Percentiles rank a stretch among this genome's conserved stretches.
phyloP scores from a whole-genome alignment of 148 eudicot genomes.

The Amaranthus hypochondriacus region DNA sequence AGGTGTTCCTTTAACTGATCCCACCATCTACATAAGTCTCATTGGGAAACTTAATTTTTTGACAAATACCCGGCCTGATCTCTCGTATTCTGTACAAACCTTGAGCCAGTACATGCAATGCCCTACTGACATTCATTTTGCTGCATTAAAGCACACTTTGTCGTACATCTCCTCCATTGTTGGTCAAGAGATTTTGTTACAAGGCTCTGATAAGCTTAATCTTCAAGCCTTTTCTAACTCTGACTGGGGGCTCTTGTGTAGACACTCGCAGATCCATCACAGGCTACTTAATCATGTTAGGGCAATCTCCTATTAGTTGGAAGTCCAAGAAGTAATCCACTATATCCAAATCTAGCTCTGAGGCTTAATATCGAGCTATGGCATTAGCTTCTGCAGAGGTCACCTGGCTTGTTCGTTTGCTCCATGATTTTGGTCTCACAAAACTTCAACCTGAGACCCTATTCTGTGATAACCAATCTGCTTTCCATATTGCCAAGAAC shows the following conservation, averaged over 20 bases:
- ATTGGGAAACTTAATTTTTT: too few relatives aligned
- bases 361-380: not conserved
- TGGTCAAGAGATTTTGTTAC: not conserved
- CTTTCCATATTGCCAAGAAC: too few relatives aligned
- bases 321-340: not conserved
- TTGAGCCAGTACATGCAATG: too few relatives aligned
- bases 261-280: not conserved
- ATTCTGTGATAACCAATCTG: not conserved
- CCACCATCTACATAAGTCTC: too few relatives aligned
- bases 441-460: not conserved
- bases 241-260: not conserved
- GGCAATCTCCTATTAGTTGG: not conserved
- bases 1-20: too few relatives aligned
- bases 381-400: not conserved
- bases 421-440: not conserved
- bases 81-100: too few relatives aligned
- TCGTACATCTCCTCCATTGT: not conserved
- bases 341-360: not conserved
- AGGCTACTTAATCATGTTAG: not conserved
- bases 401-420: not conserved
- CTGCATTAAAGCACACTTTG: not conserved
- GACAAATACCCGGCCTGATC: too few relatives aligned
- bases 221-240: not conserved
- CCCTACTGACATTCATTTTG: not conserved
- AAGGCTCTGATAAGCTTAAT: not conserved